phyloP scores from a whole-genome alignment of 768 basidiomycete genomes.

The Pisolithus albus region DNA sequence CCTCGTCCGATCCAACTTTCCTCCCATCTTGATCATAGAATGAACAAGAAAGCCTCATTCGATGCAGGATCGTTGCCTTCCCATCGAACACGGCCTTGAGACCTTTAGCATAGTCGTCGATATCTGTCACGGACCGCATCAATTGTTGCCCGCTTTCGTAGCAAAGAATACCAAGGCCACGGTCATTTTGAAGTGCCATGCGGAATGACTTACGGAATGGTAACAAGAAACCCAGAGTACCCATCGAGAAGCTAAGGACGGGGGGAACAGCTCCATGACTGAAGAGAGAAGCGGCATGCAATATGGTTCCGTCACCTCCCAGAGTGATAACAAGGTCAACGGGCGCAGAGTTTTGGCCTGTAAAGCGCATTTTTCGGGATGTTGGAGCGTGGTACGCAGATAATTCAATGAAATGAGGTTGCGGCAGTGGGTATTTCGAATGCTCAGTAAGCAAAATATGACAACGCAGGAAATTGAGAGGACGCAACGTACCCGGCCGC shows the following conservation, averaged over 20 bases:
- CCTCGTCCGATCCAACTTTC: conserved; percentile 49
- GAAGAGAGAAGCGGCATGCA: conserved; percentile 90
- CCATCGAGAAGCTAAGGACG: conserved; percentile 59
- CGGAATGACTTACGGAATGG: conserved; percentile 71
- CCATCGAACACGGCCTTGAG: conserved; percentile 74
- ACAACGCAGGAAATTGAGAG: background rate
- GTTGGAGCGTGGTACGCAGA: too few species aligned
- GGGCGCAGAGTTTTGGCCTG: conserved; percentile 46
- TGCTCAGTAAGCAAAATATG: background rate
- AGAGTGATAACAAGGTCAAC: conserved; percentile 87
- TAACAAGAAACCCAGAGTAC: conserved; percentile 86
- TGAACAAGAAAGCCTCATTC: conserved; percentile 85
- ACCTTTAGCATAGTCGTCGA: conserved; percentile 79
- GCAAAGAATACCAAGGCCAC: background rate
- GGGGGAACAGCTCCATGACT: conserved; percentile 88
- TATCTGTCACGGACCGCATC: conserved; percentile 46
- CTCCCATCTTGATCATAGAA: conserved; percentile 58
- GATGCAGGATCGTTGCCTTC: conserved; percentile 73
- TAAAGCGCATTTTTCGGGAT: background rate
- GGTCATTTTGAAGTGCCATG: background rate
- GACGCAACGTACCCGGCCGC: conserved; percentile 46
- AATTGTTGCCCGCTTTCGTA: background rate
- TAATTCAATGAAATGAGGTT: too few species aligned
- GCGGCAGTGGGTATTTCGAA: too few species aligned
- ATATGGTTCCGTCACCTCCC: conserved; percentile 92